These are phyloP conservation scores for Xylariales sp. DNA, from an alignment of 2,329 filamentous ascomycete genomes.

Conservation along the genomic window DNA sequence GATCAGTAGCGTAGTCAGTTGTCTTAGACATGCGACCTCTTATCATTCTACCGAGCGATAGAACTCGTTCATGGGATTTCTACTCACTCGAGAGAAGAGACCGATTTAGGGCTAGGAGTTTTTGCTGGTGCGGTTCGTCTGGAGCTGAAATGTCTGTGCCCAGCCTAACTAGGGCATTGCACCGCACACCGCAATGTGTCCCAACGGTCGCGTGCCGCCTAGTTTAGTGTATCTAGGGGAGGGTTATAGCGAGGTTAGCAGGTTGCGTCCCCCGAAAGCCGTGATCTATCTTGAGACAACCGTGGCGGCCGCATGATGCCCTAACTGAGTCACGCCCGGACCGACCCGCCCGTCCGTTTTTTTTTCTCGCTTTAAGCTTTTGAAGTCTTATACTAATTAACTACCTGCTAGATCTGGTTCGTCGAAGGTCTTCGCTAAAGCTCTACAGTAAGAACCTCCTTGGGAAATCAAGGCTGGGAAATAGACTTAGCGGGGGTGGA, in stretches of 20 bases:
- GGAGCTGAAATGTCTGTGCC: constrained; percentile 26
- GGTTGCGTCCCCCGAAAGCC: not conserved
- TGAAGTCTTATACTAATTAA: not conserved
- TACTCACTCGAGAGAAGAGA: not conserved
- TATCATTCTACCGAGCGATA: too few relatives aligned
- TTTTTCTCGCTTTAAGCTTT: not conserved
- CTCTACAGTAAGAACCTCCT: not conserved
- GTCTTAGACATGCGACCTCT: not conserved
- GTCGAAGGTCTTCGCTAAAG: too few relatives aligned
- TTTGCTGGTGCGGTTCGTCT: not conserved
- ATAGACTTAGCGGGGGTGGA: not conserved
- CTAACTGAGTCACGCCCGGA: not conserved
- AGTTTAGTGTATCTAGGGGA: not conserved
- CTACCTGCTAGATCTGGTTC: too few relatives aligned
- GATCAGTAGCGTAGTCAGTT: not conserved
- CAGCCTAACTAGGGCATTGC: constrained; percentile 11
- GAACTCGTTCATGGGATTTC: not conserved
- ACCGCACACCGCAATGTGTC: constrained; percentile 29
- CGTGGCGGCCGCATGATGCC: not conserved
- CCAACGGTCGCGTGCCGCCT: not conserved
- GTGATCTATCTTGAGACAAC: not conserved
- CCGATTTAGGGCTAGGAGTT: constrained; percentile 17
- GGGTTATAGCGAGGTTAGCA: not conserved
- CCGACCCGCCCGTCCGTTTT: constrained; percentile 11
- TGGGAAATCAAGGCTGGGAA: not conserved